phyloP scores from a whole-genome alignment of 805 yeast genomes.

The Ogataea henricii region DNA sequence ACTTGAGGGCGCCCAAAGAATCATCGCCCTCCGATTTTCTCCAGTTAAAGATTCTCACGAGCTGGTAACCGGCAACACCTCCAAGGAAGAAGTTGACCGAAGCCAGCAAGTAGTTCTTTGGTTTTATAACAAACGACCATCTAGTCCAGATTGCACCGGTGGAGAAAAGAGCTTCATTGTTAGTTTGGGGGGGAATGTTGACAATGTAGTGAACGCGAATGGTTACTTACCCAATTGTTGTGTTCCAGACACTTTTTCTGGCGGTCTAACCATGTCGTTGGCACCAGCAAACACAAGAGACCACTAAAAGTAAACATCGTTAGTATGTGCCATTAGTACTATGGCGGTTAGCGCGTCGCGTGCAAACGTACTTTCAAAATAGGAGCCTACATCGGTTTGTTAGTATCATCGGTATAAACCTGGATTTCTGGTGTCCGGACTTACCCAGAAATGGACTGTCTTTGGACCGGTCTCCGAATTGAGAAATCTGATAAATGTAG shows the following conservation, averaged over 20 bases:
- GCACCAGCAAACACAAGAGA: conserved; percentile 89
- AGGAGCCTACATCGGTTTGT: conserved; percentile 46
- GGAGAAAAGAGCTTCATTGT: conserved; percentile 63
- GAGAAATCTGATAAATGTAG: conserved; percentile 69
- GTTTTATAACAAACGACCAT: conserved; percentile 93
- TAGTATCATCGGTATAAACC: conserved; percentile 10
- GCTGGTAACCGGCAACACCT: conserved; percentile 83
- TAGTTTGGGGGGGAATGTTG: not conserved
- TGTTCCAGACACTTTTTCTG: conserved; percentile 86
- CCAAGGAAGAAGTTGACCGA: conserved; percentile 94
- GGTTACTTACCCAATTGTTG: conserved; percentile 55
- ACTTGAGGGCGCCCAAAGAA: conserved; percentile 53
- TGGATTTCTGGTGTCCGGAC: conserved; percentile 24
- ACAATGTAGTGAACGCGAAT: no score
- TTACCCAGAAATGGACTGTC: conserved; percentile 97
- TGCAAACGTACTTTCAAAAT: conserved; percentile 47
- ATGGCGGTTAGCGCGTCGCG: not conserved
- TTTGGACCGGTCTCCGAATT: conserved; percentile 92
- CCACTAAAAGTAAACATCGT: conserved; percentile 59
- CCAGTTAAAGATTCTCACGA: conserved; percentile 68
- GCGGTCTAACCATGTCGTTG: conserved; percentile 85
- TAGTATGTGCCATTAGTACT: not conserved
- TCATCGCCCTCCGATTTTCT: conserved; percentile 68
- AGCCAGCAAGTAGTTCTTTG: conserved; percentile 84
- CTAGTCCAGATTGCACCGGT: conserved; percentile 98